Base-by-base conservation (phyloP, 1,139 yeast genomes). In the Diutina pseudorugosa region DNA sequence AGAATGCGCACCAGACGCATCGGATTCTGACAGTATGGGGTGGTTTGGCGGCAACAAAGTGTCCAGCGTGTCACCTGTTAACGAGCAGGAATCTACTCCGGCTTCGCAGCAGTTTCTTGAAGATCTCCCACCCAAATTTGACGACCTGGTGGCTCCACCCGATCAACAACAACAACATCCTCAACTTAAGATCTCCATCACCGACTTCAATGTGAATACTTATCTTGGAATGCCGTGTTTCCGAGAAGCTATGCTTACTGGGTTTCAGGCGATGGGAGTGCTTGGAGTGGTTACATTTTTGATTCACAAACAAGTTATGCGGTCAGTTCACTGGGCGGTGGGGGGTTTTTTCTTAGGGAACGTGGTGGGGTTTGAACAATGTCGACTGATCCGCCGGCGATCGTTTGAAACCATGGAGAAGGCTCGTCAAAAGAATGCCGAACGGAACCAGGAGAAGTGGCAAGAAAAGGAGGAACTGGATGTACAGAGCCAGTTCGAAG, bases 321-420 rank as follows among this genome's bases (percentile, higher is more conserved):
- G 77, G 57, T 82, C 94, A 1, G 70, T 81, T 36, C 87, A 90
- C 65, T 91, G 97, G 96, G 83, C 84, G 5, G 75, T 87, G 52
- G 86, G 88, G 49, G 95, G 95, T 3, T 80, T 90, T 58, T 68
- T 87, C 56, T 65, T 89, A 41, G 97, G 96, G 1, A 82, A 88
- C 52, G 75, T 86, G 0, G 83, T 87, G 41, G 88, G 95, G 0
- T 91, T 96, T 96, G 96, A 91, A 65, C 95, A 88, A 66, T 91
- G 98, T 65, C 74, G 96, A 55, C 76, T 82, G 52, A 75, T 81
- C 53, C 72, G 95, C 63, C 73, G 85, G 61, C 76, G 78, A 59
- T 81, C 84, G 50, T 73, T 79, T 61, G 75, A 76, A 57, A 80
- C 82, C 57, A 80, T 86, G 57, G 81, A 79, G 57, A 65, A 74